Conservation (phyloP, 192 early-diverging fungal genomes). For the Coemansia sp. region DNA sequence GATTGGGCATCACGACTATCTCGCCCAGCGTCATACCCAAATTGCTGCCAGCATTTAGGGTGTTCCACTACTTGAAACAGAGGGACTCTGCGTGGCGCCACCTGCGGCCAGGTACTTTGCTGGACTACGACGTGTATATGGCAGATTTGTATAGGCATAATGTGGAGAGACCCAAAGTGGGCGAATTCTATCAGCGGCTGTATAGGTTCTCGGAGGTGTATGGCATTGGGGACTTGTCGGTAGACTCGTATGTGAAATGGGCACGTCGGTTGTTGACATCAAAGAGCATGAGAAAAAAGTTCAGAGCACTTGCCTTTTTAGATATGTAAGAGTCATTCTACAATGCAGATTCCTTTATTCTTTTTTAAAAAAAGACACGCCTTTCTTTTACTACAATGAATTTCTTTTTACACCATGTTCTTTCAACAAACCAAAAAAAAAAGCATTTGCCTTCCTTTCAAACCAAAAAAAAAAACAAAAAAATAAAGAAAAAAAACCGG, state of each 20-base stretch:
- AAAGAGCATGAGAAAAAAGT: slow-evolving; percentile 28
- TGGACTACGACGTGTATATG: slow-evolving; percentile 54
- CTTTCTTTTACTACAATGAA: neutral
- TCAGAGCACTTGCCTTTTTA: slow-evolving; percentile 31
- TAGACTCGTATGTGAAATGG: slow-evolving; percentile 42
- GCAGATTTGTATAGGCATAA: slow-evolving; percentile 37
- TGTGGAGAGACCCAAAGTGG: neutral
- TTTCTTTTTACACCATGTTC: neutral
- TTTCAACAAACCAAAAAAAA: neutral
- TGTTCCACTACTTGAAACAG: slow-evolving; percentile 50
- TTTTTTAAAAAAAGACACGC: neutral
- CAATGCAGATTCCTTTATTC: neutral
- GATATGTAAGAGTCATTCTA: slow-evolving; percentile 1
- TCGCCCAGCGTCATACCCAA: slow-evolving; percentile 67
- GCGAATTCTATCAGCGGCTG: slow-evolving; percentile 19
- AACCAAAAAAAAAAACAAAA: neutral
- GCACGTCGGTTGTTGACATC: slow-evolving; percentile 29
- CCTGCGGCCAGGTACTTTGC: slow-evolving; percentile 26
- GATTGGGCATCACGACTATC: slow-evolving; percentile 47
- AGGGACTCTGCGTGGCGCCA: neutral
- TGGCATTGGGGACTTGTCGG: slow-evolving; percentile 25
- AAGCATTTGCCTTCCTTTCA: neutral
- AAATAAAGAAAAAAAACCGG: neutral
- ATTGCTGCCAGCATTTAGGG: slow-evolving; percentile 62
- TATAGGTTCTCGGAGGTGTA: slow-evolving; percentile 36